Base-by-base conservation (phyloP, 2,329 filamentous ascomycete species). In the Aspergillus sp. region DNA sequence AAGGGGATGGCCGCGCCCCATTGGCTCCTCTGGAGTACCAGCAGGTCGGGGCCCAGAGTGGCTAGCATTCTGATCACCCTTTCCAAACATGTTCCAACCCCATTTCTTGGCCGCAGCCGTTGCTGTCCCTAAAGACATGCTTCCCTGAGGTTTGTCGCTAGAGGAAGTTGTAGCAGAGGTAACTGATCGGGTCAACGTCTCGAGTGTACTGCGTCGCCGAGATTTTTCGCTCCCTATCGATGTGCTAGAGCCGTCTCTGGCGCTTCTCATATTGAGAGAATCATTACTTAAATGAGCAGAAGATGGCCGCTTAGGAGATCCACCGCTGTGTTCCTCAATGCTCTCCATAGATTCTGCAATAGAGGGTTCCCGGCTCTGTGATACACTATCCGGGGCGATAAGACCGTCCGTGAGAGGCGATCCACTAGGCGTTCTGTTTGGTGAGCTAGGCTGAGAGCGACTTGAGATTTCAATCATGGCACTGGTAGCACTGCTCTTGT, bases 1-100 rank as follows among this genome's bases (percentile, higher is more conserved):
- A 12, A 95, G 71, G 1, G 89, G 89, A 54, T 86, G 84, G 0
- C 89, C 89, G 33, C 89, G 79, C 1, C 90, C 90, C 72, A 94
- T 89, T 2, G 89, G 89, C 54, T 88, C 79, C 51, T 68, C 78
- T 52, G 67, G 81, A 64, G 48, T 80, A 37, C 62, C 65, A 6
- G 67, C 61, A 46, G 60, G 52, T 31, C 60, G 53, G 38, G 63
- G 60, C 5, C 61, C 63, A 27, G 74, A 73, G 10, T 64, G 66
- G 9, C 70, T 66, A 3, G 60, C 61, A 30, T 60, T 69, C 31
- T 57, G 48, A n/a, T 73, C 65, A 28, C 53, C 57, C 52, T 66
- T 71, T 31, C 63, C 66, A 37, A 77, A 67, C 13, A 81, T 71
- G 45, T 68, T 72, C 68, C 67, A 70, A 33, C 74, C 69, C 80